Percentiles rank a stretch among this genome's conserved stretches.
These are phyloP conservation scores for Candida sojae DNA, from an alignment of 1,139 yeast genomes.

Conservation along the genomic window DNA sequence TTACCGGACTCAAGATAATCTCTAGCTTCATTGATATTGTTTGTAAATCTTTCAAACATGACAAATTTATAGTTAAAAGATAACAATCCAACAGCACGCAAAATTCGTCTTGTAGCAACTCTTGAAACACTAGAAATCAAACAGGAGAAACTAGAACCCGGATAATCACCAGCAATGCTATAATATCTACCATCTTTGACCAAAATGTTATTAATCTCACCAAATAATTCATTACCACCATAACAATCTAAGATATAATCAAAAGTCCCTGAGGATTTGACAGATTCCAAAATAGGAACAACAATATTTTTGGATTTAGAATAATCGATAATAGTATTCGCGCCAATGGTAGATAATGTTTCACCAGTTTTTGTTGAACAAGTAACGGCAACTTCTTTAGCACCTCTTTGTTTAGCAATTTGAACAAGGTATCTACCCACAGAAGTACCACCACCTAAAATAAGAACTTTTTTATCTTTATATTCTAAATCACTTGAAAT, in stretches of 20 bases:
- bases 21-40: constrained; percentile 9
- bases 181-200: constrained; percentile 42
- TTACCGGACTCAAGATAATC: constrained; percentile 40
- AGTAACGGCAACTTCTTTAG: constrained; percentile 47
- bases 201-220: constrained; percentile 29
- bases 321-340: constrained; percentile 54
- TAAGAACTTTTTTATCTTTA: constrained; percentile 38
- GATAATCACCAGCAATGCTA: constrained; percentile 47
- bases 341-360: constrained; percentile 50
- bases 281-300: constrained; percentile 25
- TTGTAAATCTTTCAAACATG: constrained; percentile 3
- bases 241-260: constrained; percentile 37
- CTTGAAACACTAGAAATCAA: constrained; percentile 19
- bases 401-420: constrained; percentile 51
- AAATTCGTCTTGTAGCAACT: constrained; percentile 5
- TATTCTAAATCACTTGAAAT: constrained; percentile 27
- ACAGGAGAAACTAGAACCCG: constrained; percentile 9
- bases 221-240: constrained; percentile 29
- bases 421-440: constrained; percentile 67
- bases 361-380: constrained; percentile 36
- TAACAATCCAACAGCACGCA: constrained; percentile 14
- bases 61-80: constrained; percentile 15
- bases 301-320: constrained; percentile 25
- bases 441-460: constrained; percentile 76
- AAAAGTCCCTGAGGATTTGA: constrained; percentile 19